Percentiles rank a stretch among this genome's conserved stretches.
These are phyloP conservation scores for Citrus trifoliata DNA, from an alignment of 345 rosid genomes.

Conservation along the genomic window DNA sequence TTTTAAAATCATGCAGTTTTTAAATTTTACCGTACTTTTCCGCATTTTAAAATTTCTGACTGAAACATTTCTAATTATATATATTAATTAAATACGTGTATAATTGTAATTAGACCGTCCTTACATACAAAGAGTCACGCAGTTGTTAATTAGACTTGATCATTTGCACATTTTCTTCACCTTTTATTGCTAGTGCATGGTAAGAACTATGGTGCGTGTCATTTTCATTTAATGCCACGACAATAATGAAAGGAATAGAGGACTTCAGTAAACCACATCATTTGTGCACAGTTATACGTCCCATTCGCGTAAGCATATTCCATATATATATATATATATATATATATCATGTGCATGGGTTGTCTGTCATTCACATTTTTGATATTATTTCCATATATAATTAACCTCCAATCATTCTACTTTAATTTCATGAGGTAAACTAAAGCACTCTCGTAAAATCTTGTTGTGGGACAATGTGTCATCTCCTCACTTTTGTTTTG, in stretches of 20 bases:
- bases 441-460: not conserved
- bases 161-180: not conserved
- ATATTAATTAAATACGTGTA: not conserved
- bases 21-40: rapidly evolving
- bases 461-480: not conserved
- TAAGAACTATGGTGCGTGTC: not conserved
- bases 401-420: not conserved
- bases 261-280: not conserved
- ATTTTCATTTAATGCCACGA: not conserved
- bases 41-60: rapidly evolving
- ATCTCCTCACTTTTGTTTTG: not conserved
- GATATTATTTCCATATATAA: not conserved
- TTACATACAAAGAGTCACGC: too few relatives aligned
- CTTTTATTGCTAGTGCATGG: not conserved
- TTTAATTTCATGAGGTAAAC: not conserved
- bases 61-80: too few relatives aligned
- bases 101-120: not conserved
- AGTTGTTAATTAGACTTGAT: too few relatives aligned
- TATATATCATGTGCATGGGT: not conserved
- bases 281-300: not conserved
- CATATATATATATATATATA: too few relatives aligned
- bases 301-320: not conserved
- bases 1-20: too few relatives aligned
- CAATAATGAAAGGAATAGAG: not conserved
- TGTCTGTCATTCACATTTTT: not conserved